Percentiles rank a stretch among this genome's conserved stretches.
Conservation (phyloP, 768 basidiomycete genomes). For the Amanita subjunquillea region DNA sequence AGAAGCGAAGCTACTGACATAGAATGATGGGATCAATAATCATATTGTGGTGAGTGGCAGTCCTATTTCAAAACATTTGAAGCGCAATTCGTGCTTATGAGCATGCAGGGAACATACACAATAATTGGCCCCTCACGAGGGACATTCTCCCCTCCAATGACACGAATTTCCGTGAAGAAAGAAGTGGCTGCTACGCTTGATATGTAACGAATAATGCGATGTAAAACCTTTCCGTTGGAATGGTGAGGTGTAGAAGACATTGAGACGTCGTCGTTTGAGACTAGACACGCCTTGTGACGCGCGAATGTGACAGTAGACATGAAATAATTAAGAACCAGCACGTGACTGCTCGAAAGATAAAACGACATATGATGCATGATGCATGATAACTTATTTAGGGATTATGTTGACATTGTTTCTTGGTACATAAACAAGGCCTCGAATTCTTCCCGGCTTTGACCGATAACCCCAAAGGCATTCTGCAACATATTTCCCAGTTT, state of each 20-base stretch:
- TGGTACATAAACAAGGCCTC: conserved; percentile 57
- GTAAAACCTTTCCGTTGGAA: conserved; percentile 27
- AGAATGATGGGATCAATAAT: conserved; percentile 81
- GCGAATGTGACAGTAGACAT: no score
- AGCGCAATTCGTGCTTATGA: neutral
- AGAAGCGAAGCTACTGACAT: conserved; percentile 35
- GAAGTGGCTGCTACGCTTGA: conserved; percentile 69
- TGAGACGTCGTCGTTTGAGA: neutral
- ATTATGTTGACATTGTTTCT: neutral
- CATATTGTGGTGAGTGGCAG: conserved; percentile 92
- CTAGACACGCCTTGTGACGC: no score
- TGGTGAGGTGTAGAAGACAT: neutral
- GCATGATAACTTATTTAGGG: no score
- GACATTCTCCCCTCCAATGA: conserved; percentile 84
- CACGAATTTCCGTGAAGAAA: conserved; percentile 83
- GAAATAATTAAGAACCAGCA: no score
- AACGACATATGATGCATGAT: no score
- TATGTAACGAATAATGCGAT: conserved; percentile 60
- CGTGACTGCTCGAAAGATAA: no score
- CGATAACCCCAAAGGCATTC: conserved; percentile 88
- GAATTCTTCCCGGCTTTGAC: conserved; percentile 72
- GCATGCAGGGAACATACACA: conserved; percentile 45
- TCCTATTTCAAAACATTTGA: conserved; percentile 27
- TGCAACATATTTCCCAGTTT: conserved; percentile 73
- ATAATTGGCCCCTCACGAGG: conserved; percentile 86